Conservation (phyloP, 805 yeast genomes). For the Jamesozyma spencerorum region DNA sequence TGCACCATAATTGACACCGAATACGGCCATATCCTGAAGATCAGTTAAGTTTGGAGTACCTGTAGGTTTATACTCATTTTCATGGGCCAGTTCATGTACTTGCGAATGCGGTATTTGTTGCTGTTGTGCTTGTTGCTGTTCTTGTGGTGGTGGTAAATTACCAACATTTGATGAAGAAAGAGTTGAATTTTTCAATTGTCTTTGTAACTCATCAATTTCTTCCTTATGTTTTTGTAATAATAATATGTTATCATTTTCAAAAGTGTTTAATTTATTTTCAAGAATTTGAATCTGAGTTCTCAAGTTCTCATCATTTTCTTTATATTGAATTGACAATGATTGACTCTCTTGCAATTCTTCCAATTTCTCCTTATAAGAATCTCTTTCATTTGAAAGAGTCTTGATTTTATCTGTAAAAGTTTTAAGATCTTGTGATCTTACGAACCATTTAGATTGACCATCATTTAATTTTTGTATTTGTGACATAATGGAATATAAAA, state of each 20-base stretch:
- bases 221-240: background rate
- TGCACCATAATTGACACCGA: slow-evolving; percentile 25
- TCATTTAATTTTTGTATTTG: slow-evolving; percentile 46
- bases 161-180: background rate
- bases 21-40: slow-evolving; percentile 27
- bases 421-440: slow-evolving; percentile 11
- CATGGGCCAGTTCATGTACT: background rate
- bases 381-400: slow-evolving; percentile 5
- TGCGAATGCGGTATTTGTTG: background rate
- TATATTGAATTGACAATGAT: background rate
- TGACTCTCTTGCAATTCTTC: background rate
- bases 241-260: slow-evolving; percentile 1
- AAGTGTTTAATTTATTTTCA: background rate
- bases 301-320: background rate
- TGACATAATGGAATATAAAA: slow-evolving; percentile 67
- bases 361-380: slow-evolving; percentile 2
- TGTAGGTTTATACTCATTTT: slow-evolving; percentile 13
- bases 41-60: slow-evolving; percentile 29
- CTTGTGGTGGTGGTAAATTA: background rate
- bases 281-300: background rate
- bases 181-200: background rate
- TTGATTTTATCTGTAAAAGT: background rate
- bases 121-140: background rate
- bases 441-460: slow-evolving; percentile 30
- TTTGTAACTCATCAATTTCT: slow-evolving; percentile 2